These are phyloP conservation scores for Remersonia thermophila DNA, from an alignment of 2,329 filamentous ascomycete species.

Conservation along the genomic window DNA sequence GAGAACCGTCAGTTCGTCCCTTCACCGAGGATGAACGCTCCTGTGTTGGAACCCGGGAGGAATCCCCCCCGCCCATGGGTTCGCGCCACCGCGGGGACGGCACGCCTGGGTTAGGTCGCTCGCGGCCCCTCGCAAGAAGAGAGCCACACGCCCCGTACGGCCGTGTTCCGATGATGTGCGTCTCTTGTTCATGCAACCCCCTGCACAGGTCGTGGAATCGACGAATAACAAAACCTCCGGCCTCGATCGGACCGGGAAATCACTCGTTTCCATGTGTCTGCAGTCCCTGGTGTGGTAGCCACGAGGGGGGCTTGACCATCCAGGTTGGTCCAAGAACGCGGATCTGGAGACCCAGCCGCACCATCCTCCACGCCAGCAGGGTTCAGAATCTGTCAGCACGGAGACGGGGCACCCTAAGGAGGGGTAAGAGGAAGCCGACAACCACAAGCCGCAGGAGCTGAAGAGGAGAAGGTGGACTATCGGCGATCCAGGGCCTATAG, in stretches of 20 bases:
- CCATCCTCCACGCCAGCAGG: background rate
- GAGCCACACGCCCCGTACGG: background rate
- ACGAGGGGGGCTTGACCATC: background rate
- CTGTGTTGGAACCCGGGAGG: no score
- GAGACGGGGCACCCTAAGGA: background rate
- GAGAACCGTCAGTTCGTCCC: no score
- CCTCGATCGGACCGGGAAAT: background rate
- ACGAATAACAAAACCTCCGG: constrained; percentile 4
- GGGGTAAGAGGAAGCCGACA: background rate
- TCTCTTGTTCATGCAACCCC: constrained; percentile 13
- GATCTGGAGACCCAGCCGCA: background rate
- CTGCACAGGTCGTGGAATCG: constrained; percentile 1
- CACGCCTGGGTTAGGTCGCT: no score
- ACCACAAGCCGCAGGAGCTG: background rate
- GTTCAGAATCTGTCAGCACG: constrained; percentile 1
- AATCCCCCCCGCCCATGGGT: no score
- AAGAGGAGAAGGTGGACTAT: constrained; percentile 12
- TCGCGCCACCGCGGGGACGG: no score
- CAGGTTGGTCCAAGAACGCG: background rate
- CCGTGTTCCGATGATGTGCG: constrained; percentile 13
- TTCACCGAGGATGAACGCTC: no score
- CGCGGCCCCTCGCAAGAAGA: background rate
- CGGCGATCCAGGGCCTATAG: constrained; percentile 11
- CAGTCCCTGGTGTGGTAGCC: no score
- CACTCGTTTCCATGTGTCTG: background rate